Percentiles rank a stretch among this genome's conserved stretches.
phyloP scores from a whole-genome alignment of 768 basidiomycete genomes.

The Serendipita indica region DNA sequence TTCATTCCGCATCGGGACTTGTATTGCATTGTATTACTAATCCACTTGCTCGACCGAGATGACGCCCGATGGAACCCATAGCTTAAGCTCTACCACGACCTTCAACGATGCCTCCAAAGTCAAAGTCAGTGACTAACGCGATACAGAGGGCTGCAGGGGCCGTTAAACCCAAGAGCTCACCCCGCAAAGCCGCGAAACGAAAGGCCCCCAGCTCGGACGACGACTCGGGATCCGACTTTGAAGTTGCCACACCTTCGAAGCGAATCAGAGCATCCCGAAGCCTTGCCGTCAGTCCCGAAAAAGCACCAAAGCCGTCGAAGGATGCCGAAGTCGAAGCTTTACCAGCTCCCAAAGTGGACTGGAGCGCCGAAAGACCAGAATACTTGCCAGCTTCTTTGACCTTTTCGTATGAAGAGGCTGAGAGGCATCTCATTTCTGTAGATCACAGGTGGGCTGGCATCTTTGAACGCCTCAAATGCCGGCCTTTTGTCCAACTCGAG shows the following conservation, averaged over 20 bases:
- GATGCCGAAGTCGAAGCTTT: neutral
- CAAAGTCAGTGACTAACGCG: neutral
- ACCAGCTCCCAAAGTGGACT: constrained; percentile 1
- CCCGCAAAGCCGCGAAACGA: neutral
- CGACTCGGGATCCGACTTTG: constrained; percentile 3
- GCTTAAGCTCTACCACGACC: neutral
- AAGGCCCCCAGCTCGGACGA: neutral
- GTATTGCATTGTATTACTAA: neutral
- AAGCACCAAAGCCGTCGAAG: neutral
- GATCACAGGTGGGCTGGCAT: constrained; percentile 60
- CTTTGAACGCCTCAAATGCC: constrained; percentile 51
- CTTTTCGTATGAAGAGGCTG: constrained; percentile 68
- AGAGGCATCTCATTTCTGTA: constrained; percentile 45
- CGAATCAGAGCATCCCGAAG: neutral
- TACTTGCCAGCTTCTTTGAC: constrained; percentile 55
- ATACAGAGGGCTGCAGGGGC: neutral
- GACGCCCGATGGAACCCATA: too few relatives aligned
- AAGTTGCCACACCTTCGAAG: constrained; percentile 7
- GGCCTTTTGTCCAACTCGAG: constrained; percentile 62
- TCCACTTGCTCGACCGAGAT: too few relatives aligned
- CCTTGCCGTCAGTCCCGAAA: neutral
- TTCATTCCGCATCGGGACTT: neutral
- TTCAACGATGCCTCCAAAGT: neutral
- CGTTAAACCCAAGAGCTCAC: neutral
- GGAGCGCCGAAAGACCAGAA: constrained; percentile 14